Evolutionary conservation across 1,284 basidiomycete genomes (phyloP).

Genomic region (Naganishia albida): DNA sequence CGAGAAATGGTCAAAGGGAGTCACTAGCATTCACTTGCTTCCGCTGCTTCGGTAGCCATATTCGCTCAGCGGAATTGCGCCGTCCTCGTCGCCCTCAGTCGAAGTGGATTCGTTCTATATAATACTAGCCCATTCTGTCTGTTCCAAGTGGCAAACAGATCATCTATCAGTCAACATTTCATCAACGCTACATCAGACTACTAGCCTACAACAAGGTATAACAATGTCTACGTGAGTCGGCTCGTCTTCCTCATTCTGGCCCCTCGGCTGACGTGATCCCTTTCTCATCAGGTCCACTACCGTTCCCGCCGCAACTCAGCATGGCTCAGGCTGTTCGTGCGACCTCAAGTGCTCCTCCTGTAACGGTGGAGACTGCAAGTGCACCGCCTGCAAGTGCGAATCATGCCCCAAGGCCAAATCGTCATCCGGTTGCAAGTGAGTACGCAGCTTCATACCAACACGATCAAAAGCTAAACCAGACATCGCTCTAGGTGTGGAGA

Average conservation of each 20-base stretch:
- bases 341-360: conserved; percentile 19
- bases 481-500: conserved; percentile 1
- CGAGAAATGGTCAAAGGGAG: no score
- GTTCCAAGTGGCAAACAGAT: background rate
- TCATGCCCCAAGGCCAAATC: conserved; percentile 21
- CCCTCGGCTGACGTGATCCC: background rate
- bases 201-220: no score
- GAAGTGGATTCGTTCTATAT: no score
- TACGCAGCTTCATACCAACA: background rate
- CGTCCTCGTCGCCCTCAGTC: no score
- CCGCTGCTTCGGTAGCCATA: no score
- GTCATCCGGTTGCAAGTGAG: conserved; percentile 20
- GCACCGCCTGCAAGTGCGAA: conserved; percentile 19
- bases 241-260: background rate
- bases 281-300: conserved; percentile 13
- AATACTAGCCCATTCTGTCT: background rate
- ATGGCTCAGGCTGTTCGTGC: conserved; percentile 15
- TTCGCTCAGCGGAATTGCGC: no score
- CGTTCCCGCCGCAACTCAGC: conserved; percentile 23
- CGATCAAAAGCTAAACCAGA: no score
- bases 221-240: conserved; percentile 13
- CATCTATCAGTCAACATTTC: background rate
- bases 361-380: conserved; percentile 17
- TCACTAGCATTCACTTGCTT: no score
- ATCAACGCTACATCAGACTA: background rate